phyloP scores from a whole-genome alignment of 495 filamentous ascomycete genomes.

The Hypomontagnella submonticulosa region DNA sequence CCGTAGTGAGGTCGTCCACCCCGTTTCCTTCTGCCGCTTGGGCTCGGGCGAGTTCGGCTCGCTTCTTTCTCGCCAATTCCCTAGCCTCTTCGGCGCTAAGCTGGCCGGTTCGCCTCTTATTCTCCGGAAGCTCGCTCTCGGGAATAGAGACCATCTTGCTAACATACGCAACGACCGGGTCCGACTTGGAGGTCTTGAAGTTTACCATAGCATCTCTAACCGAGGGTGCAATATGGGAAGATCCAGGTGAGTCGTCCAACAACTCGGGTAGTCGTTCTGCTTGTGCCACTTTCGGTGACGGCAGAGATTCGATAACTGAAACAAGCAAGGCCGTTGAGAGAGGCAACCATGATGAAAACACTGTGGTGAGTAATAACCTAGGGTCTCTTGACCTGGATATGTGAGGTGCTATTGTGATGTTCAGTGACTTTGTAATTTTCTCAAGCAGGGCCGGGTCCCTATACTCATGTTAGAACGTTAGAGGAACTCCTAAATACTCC shows the following conservation, averaged over 20 bases:
- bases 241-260: conserved; percentile 82
- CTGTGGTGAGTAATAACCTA: conserved; percentile 79
- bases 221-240: conserved; percentile 70
- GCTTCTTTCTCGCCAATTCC: conserved; percentile 86
- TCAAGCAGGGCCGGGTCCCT: conserved; percentile 85
- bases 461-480: conserved; percentile 49
- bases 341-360: conserved; percentile 92
- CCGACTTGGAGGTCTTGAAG: conserved; percentile 73
- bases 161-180: conserved; percentile 92
- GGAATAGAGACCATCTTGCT: conserved; percentile 98
- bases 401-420: conserved; percentile 83
- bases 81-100: conserved; percentile 90
- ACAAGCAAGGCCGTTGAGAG: conserved; percentile 93
- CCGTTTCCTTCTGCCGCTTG: conserved; percentile 55
- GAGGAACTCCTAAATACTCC: conserved; percentile 10
- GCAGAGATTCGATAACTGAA: conserved; percentile 91
- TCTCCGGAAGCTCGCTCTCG: conserved; percentile 86
- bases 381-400: conserved; percentile 87
- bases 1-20: conserved; percentile 45
- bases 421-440: conserved; percentile 93
- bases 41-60: conserved; percentile 83
- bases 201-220: conserved; percentile 82
- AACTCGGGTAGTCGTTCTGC: conserved; percentile 80
- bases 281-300: conserved; percentile 86
- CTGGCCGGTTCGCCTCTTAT: conserved; percentile 75